These are phyloP conservation scores for Alternaria infectoria DNA, from an alignment of 2,329 filamentous ascomycete species.

Conservation along the genomic window DNA sequence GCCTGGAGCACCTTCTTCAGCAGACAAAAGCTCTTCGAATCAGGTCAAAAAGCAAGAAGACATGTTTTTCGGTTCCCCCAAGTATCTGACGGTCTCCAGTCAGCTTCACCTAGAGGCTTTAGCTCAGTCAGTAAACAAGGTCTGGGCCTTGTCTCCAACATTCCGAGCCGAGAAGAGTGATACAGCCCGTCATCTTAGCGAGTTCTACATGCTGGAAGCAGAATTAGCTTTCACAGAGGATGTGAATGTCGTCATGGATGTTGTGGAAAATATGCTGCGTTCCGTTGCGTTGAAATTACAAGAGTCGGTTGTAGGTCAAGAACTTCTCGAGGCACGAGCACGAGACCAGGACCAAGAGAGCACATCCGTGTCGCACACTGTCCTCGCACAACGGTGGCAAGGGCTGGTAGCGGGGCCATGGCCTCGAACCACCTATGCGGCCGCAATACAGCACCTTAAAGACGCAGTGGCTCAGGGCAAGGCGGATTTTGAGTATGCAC, in stretches of 20 bases:
- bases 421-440: constrained; percentile 82
- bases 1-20: constrained; percentile 32
- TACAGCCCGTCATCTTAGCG: constrained; percentile 89
- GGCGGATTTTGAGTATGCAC: constrained; percentile 68
- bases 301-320: constrained; percentile 59
- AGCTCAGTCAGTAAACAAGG: constrained; percentile 83
- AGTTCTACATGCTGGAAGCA: constrained; percentile 98
- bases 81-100: constrained; percentile 93
- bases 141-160: constrained; percentile 92
- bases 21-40: constrained; percentile 16
- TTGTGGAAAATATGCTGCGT: constrained; percentile 80
- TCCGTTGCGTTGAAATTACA: constrained; percentile 59
- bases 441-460: constrained; percentile 74
- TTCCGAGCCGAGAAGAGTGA: constrained; percentile 87
- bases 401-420: constrained; percentile 74
- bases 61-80: constrained; percentile 82
- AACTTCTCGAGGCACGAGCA: constrained; percentile 59
- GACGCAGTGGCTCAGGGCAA: constrained; percentile 59
- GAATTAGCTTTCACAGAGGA: constrained; percentile 81
- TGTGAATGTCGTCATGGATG: constrained; percentile 73
- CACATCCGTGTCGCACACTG: constrained; percentile 52
- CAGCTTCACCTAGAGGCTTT: constrained; percentile 95
- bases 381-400: constrained; percentile 73
- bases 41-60: constrained; percentile 36
- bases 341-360: constrained; percentile 45